Conservation (phyloP, 202 grass and related monocot genomes). For the Carex arenaria region DNA sequence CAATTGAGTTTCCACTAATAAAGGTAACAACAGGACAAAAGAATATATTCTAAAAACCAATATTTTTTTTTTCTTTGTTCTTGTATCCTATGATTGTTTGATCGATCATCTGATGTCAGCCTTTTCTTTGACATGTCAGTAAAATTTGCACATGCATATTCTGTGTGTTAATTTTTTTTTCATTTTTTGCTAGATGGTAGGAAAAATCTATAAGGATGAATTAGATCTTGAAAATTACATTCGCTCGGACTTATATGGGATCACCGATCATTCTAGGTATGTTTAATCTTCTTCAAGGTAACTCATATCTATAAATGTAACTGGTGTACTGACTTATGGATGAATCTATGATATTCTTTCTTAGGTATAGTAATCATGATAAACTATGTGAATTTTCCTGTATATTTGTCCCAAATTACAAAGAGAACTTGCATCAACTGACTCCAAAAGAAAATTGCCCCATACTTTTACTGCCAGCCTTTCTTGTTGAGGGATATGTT, state of each 20-base stretch:
- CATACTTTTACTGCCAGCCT: neutral
- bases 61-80: neutral
- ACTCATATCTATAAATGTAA: neutral
- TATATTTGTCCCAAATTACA: constrained; percentile 2
- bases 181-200: constrained; percentile 27
- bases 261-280: constrained; percentile 33
- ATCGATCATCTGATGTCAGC: neutral
- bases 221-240: constrained; percentile 40
- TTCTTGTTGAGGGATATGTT: neutral
- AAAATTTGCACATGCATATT: neutral
- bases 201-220: constrained; percentile 40
- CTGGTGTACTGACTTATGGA: neutral
- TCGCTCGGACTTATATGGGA: constrained; percentile 34
- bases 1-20: constrained; percentile 34
- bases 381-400: neutral
- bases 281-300: constrained; percentile 9
- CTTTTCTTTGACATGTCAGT: neutral
- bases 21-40: constrained; percentile 24
- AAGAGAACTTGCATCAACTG: neutral
- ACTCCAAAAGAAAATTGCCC: neutral
- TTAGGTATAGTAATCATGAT: neutral
- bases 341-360: constrained; percentile 6
- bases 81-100: neutral
- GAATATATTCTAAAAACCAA: neutral
- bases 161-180: neutral